Base-by-base conservation (phyloP, 2,329 filamentous ascomycete genomes). In the Rhinocladiella mackenziei region DNA sequence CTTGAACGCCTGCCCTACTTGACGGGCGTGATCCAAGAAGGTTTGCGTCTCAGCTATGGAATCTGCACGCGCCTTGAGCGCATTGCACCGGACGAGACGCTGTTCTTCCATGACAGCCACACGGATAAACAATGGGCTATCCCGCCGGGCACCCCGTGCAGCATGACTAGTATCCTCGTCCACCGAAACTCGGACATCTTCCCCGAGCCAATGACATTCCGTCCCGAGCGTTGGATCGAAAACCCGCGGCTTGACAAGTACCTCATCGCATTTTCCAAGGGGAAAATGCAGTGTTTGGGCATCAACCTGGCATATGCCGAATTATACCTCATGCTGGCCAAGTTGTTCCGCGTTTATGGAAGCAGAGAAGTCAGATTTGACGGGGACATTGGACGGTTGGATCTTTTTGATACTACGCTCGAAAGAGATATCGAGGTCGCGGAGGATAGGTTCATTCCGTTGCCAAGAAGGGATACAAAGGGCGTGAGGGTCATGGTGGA, bases 251-350 rank as follows among this genome's bases (percentile, higher is more conserved):
- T 49, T 8, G 52, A 66, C 6, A 58, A 64, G 20, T 68, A 64
- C 40, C 42, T 68, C 18, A 60, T 70, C 11, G 47, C 62, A 0
- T 71, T 71, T 43, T 59, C 58, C 26, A 62, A 60, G 26, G 71
- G 72, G 0, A 66, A 61, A 3, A 59, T 71, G 17, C 65, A 66
- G 56, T 76, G 72, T 50, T 59, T 70, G 10, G 72, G 72, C n/a
- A 69, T 69, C 31, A 69, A 73, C 58, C 63, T 20, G 64, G 50
- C 34, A 11, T 37, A 37, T 11, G 34, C 65, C 0, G 67, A 70
- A 50, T 49, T 70, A 9, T 59, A 64, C 30, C 56, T 67, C 14
- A 59, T 60, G 51, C 56, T 68, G 5, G 63, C 66, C 28, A 63
- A 64, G 48, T 51, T 69, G 4, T 67, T 68, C 49, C 62, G 65